Evolutionary conservation across 805 yeast species (phyloP).

Genomic region (Kodamaea fukazawae): DNA sequence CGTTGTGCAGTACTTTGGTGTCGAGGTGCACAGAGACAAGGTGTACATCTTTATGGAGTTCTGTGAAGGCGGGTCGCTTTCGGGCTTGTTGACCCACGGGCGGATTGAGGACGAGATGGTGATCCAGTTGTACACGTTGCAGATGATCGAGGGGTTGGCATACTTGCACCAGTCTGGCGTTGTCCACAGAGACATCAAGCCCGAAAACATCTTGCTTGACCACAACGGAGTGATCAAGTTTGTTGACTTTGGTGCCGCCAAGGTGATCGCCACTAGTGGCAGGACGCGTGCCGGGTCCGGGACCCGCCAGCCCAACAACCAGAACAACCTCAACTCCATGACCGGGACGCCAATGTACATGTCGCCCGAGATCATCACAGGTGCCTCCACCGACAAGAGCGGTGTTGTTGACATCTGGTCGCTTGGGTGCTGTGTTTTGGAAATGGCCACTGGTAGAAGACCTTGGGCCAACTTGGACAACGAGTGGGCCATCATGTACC

Average conservation of each 20-base stretch:
- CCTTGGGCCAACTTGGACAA: conserved; percentile 97
- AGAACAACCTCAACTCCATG: conserved; percentile 44
- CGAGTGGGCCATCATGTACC: conserved; percentile 98
- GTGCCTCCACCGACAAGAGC: conserved; percentile 54
- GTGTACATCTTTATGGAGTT: conserved; percentile 96
- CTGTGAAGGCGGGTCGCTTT: conserved; percentile 93
- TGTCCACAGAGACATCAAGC: conserved; percentile 96
- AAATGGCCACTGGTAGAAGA: conserved; percentile 93
- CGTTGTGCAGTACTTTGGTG: conserved; percentile 94
- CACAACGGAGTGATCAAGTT: conserved; percentile 91
- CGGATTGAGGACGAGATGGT: conserved; percentile 94
- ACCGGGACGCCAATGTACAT: conserved; percentile 99
- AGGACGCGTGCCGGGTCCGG: conserved; percentile 27
- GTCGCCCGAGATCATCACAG: conserved; percentile 96
- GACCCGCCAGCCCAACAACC: conserved; percentile 4
- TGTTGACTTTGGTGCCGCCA: conserved; percentile 98
- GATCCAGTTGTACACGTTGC: conserved; percentile 83
- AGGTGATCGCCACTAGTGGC: conserved; percentile 70
- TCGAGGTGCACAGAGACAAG: conserved; percentile 93
- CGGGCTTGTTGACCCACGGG: conserved; percentile 83
- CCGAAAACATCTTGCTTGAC: conserved; percentile 87
- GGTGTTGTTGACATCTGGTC: conserved; percentile 93
- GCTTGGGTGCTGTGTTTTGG: conserved; percentile 90
- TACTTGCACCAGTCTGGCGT: conserved; percentile 92
- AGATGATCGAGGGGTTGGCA: conserved; percentile 92